A percentile compares a stretch with the other conserved stretches of the same genome.
Evolutionary conservation across 2,329 filamentous ascomycete species (phyloP).

Genomic region (Cordyceps cicadae): DNA sequence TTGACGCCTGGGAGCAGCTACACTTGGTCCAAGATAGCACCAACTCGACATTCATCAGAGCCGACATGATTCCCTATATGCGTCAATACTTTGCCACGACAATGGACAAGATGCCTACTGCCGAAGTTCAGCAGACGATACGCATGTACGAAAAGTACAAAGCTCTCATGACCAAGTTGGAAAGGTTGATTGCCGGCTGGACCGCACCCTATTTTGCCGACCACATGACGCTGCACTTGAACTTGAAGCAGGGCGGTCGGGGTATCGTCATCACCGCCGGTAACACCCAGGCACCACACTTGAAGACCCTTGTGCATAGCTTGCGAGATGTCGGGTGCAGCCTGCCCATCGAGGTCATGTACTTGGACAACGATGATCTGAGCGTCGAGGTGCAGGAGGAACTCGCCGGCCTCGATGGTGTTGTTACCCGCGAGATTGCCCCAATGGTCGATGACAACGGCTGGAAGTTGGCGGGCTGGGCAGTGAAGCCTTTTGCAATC

Average conservation of each 20-base stretch:
- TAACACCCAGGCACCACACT: background rate
- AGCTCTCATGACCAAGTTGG: background rate
- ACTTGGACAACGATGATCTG: background rate
- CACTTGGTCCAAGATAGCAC: background rate
- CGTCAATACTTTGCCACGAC: background rate
- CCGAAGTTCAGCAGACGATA: background rate
- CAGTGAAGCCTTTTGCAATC: background rate
- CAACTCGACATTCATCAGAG: background rate
- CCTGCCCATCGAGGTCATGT: slow-evolving; percentile 7
- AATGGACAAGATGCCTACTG: background rate
- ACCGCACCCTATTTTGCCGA: slow-evolving; percentile 3
- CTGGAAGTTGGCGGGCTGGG: slow-evolving; percentile 3
- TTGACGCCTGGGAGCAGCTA: background rate
- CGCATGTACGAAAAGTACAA: slow-evolving; percentile 2
- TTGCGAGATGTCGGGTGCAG: slow-evolving; percentile 3
- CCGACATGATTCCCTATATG: background rate
- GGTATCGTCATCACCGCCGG: slow-evolving; percentile 2
- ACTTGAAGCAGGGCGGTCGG: background rate
- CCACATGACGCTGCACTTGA: slow-evolving; percentile 2
- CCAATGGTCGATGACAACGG: slow-evolving; percentile 6
- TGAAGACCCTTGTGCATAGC: background rate
- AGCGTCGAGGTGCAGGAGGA: background rate
- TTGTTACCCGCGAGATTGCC: background rate
- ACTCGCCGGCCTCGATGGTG: background rate
- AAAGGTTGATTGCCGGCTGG: slow-evolving; percentile 1